These are phyloP conservation scores for Rhynchospora breviuscula DNA, from an alignment of 176 grass and related monocot species.

Conservation along the genomic window DNA sequence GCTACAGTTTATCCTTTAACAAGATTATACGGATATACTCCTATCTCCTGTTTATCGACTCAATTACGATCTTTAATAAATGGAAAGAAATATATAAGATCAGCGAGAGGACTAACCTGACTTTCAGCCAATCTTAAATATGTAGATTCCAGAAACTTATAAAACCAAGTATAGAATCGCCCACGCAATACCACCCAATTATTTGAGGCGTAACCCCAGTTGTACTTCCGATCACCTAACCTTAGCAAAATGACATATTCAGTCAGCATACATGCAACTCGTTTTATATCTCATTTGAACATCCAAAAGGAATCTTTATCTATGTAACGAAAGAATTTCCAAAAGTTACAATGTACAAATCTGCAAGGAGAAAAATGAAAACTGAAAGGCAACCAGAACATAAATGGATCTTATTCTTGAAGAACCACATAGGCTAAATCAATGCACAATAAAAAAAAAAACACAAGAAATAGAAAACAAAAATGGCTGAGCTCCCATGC, in stretches of 20 bases:
- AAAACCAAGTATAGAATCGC: background rate
- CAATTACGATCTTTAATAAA: background rate
- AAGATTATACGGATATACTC: background rate
- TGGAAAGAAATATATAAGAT: background rate
- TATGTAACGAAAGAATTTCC: background rate
- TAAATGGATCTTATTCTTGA: background rate
- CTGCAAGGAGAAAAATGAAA: background rate
- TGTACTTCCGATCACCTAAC: background rate
- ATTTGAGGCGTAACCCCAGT: background rate
- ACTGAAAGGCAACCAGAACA: background rate
- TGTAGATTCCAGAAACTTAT: background rate
- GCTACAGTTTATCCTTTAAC: background rate
- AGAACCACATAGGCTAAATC: constrained; percentile 2
- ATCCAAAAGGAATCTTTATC: background rate
- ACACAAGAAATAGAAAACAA: background rate
- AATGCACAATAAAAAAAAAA: background rate
- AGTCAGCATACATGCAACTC: background rate
- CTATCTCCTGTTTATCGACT: background rate
- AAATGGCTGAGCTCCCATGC: constrained; percentile 12
- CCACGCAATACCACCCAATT: background rate
- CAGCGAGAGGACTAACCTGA: background rate
- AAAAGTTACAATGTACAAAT: background rate
- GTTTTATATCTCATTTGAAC: background rate
- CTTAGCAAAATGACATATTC: background rate
- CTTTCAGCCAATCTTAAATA: background rate